A percentile compares a stretch with the other conserved stretches of the same genome.
Evolutionary conservation across 495 filamentous ascomycete species (phyloP).

Genomic region (Thermochaetoides thermophila): DNA sequence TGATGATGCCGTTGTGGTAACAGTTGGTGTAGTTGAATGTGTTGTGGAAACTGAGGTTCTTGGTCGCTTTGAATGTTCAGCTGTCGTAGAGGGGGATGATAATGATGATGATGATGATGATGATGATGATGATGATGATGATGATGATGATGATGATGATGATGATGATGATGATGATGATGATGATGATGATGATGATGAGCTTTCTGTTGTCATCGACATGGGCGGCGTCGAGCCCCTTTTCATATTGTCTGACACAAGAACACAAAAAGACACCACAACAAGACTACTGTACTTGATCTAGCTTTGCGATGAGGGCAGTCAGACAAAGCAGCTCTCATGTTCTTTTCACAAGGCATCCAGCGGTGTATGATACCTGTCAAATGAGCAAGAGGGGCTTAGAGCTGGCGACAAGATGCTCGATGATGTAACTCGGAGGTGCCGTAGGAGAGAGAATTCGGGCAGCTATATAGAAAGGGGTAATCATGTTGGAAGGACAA

Average conservation of each 20-base stretch:
- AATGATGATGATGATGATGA: no score
- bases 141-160: neutral
- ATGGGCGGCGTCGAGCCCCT: conserved; percentile 7
- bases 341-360: conserved; percentile 7
- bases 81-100: no score
- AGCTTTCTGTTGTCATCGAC: neutral
- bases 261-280: neutral
- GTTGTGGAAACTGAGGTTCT: no score
- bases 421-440: conserved; percentile 6
- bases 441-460: conserved; percentile 9
- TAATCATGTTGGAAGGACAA: conserved; percentile 2
- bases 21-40: neutral
- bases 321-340: conserved; percentile 7
- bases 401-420: no score
- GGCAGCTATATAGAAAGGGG: conserved; percentile 21
- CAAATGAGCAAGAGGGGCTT: no score
- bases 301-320: conserved; percentile 5
- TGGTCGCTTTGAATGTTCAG: no score
- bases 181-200: neutral
- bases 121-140: no score
- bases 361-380: no score
- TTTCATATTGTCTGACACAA: conserved; percentile 11
- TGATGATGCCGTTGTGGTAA: neutral
- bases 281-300: conserved; percentile 1
- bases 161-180: conserved; percentile 2